These are phyloP conservation scores for Chenopodium album DNA, from an alignment of 148 eudicot genomes.

Conservation along the genomic window DNA sequence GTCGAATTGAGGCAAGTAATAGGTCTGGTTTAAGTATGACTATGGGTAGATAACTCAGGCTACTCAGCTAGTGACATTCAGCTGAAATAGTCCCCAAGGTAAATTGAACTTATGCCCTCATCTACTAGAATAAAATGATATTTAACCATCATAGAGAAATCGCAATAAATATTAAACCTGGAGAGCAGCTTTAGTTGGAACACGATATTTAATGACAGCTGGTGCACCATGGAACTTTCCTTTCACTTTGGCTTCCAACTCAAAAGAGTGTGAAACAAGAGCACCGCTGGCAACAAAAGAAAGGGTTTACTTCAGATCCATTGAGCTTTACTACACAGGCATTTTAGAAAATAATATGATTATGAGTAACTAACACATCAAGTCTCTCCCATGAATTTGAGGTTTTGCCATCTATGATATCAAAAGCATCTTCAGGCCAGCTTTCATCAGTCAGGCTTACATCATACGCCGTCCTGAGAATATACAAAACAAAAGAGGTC, in stretches of 20 bases:
- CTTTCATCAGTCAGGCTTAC: slow-evolving; percentile 70
- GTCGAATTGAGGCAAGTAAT: neutral
- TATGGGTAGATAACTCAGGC: neutral
- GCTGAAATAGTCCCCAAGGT: neutral
- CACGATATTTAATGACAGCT: slow-evolving; percentile 70
- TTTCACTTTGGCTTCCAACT: slow-evolving; percentile 70
- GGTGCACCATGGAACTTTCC: slow-evolving; percentile 70
- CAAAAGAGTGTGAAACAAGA: slow-evolving; percentile 66
- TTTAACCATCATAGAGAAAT: no score
- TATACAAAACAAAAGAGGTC: slow-evolving; percentile 8
- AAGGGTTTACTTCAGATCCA: slow-evolving; percentile 1
- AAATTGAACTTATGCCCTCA: neutral
- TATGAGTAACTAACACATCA: slow-evolving; percentile 60
- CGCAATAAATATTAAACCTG: slow-evolving; percentile 52
- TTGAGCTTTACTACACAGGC: slow-evolving; percentile 2
- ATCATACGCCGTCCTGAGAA: slow-evolving; percentile 85
- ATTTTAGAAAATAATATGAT: neutral
- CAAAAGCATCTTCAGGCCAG: slow-evolving; percentile 69
- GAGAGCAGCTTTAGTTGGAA: slow-evolving; percentile 80
- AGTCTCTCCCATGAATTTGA: slow-evolving; percentile 90
- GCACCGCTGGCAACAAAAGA: slow-evolving; percentile 54
- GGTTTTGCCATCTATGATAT: slow-evolving; percentile 61
- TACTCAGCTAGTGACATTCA: neutral
- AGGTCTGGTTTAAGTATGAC: neutral
- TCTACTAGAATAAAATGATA: neutral